Base-by-base conservation (phyloP, 345 rosid genomes). In the Eutrema yunnanense region DNA sequence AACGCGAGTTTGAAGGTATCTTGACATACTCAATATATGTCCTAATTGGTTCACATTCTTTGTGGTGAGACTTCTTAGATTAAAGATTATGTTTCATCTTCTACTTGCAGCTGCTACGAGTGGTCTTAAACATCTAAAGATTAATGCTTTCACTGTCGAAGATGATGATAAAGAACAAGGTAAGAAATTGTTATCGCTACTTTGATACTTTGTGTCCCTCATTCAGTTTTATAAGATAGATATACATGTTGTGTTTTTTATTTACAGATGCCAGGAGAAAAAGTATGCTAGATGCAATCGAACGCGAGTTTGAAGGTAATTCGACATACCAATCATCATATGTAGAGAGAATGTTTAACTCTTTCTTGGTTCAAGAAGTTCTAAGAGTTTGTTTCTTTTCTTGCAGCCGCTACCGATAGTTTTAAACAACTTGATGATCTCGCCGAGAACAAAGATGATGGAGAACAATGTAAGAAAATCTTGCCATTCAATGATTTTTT, bases 1-100 rank as follows among this genome's bases (percentile, higher is more conserved):
- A 76, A 46, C 79, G 79, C 2, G 79, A 76, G 47, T 76, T 76
- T 62, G 79, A 76, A 76, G 79, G 79, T 76, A 69, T 32, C 48
- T 62, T 63, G 43, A 68, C 57, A 61, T 36, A 36, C 58, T 43
- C 27, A 43, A 8, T 67, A 34, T 55, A 12, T 53, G 9, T 29
- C 57, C 70, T 53, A 8, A 46, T 11, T 68, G 16, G 4, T 29
- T 69, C 38, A 51, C 19, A 36, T 62, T 54, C 0, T 62, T 29
- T 69, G 44, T 52, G 37, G 5, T 61, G 59, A 62, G 49, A 52
- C 36, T 62, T 62, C 0, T 54, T 55, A 48, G 9, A 62, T 47
- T 62, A 5, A 62, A 37, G 29, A 29, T 55, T 46, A 6, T 69
- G 51, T 54, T 61, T 46, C 22, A 29, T 54, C 19, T 74, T 73